phyloP scores from a whole-genome alignment of 192 early-diverging fungal genomes.

The Coemansia sp. region DNA sequence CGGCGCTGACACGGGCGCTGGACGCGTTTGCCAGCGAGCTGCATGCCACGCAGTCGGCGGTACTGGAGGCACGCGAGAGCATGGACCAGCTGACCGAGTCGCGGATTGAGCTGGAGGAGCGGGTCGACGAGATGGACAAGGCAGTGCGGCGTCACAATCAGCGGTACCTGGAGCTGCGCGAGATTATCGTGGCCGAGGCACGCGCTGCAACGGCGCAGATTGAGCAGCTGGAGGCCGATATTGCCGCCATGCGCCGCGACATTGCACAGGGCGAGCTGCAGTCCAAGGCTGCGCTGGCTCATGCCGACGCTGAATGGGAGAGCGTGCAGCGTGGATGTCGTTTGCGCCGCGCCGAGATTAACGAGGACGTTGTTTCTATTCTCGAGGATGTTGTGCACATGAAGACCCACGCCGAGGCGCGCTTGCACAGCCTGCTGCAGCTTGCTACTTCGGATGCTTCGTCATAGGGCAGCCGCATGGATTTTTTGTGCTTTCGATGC shows the following conservation, averaged over 20 bases:
- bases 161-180: conserved; percentile 44
- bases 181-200: conserved; percentile 32
- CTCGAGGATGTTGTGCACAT: conserved; percentile 43
- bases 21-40: conserved; percentile 48
- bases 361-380: conserved; percentile 38
- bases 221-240: conserved; percentile 47
- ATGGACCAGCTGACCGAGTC: conserved; percentile 44
- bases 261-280: conserved; percentile 46
- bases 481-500: too few relatives aligned
- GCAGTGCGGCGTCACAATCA: conserved; percentile 41
- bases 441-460: conserved; percentile 21
- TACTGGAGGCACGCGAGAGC: conserved; percentile 35
- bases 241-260: conserved; percentile 42
- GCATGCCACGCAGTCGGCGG: conserved; percentile 38
- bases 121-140: conserved; percentile 46
- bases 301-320: conserved; percentile 47
- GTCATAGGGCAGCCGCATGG: not conserved
- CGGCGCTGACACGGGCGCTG: conserved; percentile 39
- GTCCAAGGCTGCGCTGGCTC: conserved; percentile 39
- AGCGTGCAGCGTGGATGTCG: conserved; percentile 49
- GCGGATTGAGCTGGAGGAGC: conserved; percentile 45
- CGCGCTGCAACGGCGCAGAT: conserved; percentile 38
- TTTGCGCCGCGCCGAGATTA: conserved; percentile 40
- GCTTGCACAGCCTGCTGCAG: conserved; percentile 37
- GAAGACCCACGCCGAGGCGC: conserved; percentile 27